Evolutionary conservation across 2,329 filamentous ascomycete species (phyloP).

Genomic region (Corynespora cassiicola): DNA sequence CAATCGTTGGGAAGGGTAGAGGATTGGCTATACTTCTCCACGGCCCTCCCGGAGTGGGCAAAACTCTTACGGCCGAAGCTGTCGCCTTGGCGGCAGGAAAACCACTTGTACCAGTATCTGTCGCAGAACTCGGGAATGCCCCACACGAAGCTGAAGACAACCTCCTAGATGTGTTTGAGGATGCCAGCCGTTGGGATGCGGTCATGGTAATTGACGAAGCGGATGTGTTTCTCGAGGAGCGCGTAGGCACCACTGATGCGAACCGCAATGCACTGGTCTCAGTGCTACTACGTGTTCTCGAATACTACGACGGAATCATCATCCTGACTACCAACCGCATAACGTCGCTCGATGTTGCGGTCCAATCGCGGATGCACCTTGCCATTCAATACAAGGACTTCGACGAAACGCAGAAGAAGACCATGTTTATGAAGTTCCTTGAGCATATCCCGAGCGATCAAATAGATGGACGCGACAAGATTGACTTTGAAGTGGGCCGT

Average conservation of each 20-base stretch:
- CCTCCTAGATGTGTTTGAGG: slow-evolving; percentile 6
- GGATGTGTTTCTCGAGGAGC: slow-evolving; percentile 35
- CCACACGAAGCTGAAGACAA: slow-evolving; percentile 5
- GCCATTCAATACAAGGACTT: slow-evolving; percentile 22
- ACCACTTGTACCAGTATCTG: slow-evolving; percentile 49
- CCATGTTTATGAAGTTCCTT: too few relatives aligned
- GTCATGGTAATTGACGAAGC: slow-evolving; percentile 59
- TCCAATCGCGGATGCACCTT: slow-evolving; percentile 30
- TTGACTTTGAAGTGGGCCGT: too few relatives aligned
- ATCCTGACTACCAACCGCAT: slow-evolving; percentile 32
- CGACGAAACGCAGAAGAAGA: slow-evolving; percentile 5
- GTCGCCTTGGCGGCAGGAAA: slow-evolving; percentile 55
- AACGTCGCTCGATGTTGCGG: slow-evolving; percentile 27
- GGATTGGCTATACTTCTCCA: slow-evolving; percentile 38
- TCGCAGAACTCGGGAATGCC: slow-evolving; percentile 9
- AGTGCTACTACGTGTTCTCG: slow-evolving; percentile 41
- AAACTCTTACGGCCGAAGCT: slow-evolving; percentile 36
- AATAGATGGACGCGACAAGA: too few relatives aligned
- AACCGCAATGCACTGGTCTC: slow-evolving; percentile 19
- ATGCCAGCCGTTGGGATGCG: slow-evolving; percentile 54
- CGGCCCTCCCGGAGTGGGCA: slow-evolving; percentile 57
- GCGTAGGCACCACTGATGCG: slow-evolving; percentile 15
- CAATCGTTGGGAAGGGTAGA: slow-evolving; percentile 34
- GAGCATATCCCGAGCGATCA: too few relatives aligned
- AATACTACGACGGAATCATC: slow-evolving; percentile 42